Conservation (phyloP, 139 green algal species). For the Pseudopediastrum boryanum region DNA sequence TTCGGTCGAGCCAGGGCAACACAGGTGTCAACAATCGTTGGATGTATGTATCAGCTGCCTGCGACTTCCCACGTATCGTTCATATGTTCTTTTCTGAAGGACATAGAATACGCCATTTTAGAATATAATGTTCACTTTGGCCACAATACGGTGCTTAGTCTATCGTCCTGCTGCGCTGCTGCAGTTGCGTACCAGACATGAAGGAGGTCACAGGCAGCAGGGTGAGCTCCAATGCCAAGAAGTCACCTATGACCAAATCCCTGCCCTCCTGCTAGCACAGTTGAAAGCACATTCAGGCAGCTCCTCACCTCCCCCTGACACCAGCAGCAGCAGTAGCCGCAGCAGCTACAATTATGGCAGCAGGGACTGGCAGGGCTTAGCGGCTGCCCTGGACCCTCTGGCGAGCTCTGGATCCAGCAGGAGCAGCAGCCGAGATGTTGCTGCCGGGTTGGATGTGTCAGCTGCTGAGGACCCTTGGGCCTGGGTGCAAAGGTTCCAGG, state of each 20-base stretch:
- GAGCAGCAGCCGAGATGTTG: no score
- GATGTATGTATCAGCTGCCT: no score
- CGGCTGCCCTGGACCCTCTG: neutral
- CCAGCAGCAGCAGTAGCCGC: conserved; percentile 8
- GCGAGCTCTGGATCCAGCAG: no score
- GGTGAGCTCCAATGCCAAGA: neutral
- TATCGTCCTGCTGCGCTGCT: neutral
- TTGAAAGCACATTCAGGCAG: conserved; percentile 14
- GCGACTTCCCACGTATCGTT: no score
- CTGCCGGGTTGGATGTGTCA: neutral
- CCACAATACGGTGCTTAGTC: neutral
- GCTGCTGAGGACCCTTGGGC: neutral
- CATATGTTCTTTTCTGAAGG: no score
- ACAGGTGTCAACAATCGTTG: no score
- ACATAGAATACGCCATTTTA: no score
- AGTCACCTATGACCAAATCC: neutral
- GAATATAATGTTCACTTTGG: neutral
- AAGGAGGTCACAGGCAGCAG: conserved; percentile 1
- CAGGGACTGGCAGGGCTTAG: neutral
- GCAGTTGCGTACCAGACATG: neutral
- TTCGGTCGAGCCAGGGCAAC: no score
- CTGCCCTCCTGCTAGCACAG: neutral
- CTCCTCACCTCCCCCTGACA: neutral
- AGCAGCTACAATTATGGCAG: neutral
- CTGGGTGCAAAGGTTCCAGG: conserved; percentile 33